These are phyloP conservation scores for Aureobasidium lini DNA, from an alignment of 2,329 filamentous ascomycete species.

Conservation along the genomic window DNA sequence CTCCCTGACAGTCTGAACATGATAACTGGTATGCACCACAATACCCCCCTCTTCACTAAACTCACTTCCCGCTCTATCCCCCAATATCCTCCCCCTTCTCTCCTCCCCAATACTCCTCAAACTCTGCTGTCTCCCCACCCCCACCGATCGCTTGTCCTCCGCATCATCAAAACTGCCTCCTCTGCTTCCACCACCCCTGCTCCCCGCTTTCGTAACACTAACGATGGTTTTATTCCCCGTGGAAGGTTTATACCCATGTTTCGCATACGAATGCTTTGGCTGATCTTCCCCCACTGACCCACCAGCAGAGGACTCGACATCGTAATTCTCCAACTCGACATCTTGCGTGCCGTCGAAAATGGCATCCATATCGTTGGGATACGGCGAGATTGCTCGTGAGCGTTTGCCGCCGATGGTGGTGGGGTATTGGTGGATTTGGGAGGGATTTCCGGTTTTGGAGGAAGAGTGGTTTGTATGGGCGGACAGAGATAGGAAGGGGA, in stretches of 20 bases:
- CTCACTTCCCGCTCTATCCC: background rate
- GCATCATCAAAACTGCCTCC: background rate
- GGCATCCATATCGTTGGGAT: background rate
- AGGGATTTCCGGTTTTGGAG: background rate
- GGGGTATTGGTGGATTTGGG: background rate
- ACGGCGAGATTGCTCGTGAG: background rate
- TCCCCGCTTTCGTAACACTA: background rate
- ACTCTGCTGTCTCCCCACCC: background rate
- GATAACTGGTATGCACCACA: slow-evolving; percentile 3
- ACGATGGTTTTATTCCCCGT: background rate
- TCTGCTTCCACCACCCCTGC: background rate
- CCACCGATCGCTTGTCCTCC: background rate
- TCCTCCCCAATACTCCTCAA: background rate
- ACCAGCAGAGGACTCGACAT: background rate
- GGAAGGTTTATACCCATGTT: background rate
- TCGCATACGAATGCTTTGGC: background rate
- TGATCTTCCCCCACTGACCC: background rate
- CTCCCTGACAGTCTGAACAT: background rate
- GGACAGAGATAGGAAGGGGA: background rate
- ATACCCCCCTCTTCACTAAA: background rate
- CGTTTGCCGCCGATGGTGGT: slow-evolving; percentile 2
- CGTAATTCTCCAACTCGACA: background rate
- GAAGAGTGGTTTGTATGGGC: background rate
- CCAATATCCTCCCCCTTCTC: background rate
- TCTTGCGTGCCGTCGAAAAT: slow-evolving; percentile 12